A percentile compares a stretch with the other conserved stretches of the same genome.
Evolutionary conservation across 331 rosid species (phyloP).

Genomic region (Erythrophleum ivorense): DNA sequence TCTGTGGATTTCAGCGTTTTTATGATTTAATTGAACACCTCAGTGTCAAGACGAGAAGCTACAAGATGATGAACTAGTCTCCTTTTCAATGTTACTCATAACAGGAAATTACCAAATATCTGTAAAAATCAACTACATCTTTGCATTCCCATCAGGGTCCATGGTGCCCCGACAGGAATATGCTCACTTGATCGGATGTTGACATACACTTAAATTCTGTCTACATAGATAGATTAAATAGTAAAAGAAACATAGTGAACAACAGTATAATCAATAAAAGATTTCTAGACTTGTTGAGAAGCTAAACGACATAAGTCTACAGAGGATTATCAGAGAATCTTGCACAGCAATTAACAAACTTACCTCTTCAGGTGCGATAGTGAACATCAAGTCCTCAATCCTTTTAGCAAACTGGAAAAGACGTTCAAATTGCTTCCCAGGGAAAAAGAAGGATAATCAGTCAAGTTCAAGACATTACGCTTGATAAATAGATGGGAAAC

Average conservation of each 20-base stretch:
- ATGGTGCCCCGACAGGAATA: slow-evolving; percentile 14
- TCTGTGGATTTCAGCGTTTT: not conserved
- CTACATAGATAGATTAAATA: not conserved
- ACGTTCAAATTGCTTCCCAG: slow-evolving; percentile 91
- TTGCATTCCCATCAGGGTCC: not conserved
- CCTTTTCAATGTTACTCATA: slow-evolving; percentile 5
- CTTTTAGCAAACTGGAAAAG: slow-evolving; percentile 91
- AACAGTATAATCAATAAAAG: slow-evolving; percentile 6
- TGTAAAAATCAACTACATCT: not conserved
- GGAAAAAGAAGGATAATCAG: slow-evolving; percentile 36
- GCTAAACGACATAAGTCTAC: not conserved
- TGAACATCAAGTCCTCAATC: slow-evolving; percentile 87
- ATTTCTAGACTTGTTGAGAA: slow-evolving; percentile 30
- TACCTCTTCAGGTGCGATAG: slow-evolving; percentile 90
- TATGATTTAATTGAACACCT: slow-evolving; percentile 26
- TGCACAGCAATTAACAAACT: slow-evolving; percentile 33
- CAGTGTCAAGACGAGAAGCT: slow-evolving; percentile 9
- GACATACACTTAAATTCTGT: slow-evolving; percentile 8
- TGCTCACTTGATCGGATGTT: slow-evolving; percentile 9
- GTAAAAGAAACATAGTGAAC: not conserved
- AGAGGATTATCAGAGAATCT: not conserved
- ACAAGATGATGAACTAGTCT: not conserved
- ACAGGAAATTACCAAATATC: slow-evolving; percentile 20
- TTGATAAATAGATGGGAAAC: slow-evolving; percentile 19
- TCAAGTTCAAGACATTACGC: slow-evolving; percentile 16